Evolutionary conservation across 306 rosid species (phyloP).

Genomic region (Datisca glomerata): DNA sequence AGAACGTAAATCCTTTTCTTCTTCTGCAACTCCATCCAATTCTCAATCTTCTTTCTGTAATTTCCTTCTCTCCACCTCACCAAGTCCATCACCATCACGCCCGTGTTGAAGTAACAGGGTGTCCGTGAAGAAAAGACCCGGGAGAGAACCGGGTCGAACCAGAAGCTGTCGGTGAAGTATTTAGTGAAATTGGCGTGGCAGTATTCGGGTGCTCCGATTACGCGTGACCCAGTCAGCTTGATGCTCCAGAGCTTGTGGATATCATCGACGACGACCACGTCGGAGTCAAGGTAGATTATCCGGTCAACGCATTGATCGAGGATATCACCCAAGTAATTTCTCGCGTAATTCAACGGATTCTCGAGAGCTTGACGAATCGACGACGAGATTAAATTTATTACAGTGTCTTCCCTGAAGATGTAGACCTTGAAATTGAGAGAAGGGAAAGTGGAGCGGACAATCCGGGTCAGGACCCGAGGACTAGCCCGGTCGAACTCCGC

Average conservation of each 20-base stretch:
- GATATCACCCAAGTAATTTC: conserved; percentile 4
- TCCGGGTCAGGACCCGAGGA: not conserved
- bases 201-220: conserved; percentile 2
- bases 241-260: conserved; percentile 2
- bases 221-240: not conserved
- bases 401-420: conserved; percentile 1
- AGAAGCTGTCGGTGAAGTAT: not conserved
- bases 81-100: conserved; percentile 3
- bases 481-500: conserved; percentile 4
- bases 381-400: not conserved
- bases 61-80: not conserved
- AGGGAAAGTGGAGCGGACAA: conserved; percentile 1
- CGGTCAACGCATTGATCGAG: not conserved
- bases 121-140: not conserved
- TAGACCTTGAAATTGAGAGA: conserved; percentile 1
- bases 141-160: not conserved
- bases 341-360: not conserved
- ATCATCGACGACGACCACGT: not conserved
- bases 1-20: conserved; percentile 4
- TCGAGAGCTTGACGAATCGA: conserved; percentile 3
- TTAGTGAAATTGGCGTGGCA: conserved; percentile 4
- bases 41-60: conserved; percentile 1
- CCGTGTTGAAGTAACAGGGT: conserved; percentile 4
- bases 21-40: conserved; percentile 1
- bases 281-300: conserved; percentile 1